Percentiles rank a stretch among this genome's conserved stretches.
These are phyloP conservation scores for Blastobotrys chiropterorum DNA, from an alignment of 805 yeast species.

Conservation along the genomic window DNA sequence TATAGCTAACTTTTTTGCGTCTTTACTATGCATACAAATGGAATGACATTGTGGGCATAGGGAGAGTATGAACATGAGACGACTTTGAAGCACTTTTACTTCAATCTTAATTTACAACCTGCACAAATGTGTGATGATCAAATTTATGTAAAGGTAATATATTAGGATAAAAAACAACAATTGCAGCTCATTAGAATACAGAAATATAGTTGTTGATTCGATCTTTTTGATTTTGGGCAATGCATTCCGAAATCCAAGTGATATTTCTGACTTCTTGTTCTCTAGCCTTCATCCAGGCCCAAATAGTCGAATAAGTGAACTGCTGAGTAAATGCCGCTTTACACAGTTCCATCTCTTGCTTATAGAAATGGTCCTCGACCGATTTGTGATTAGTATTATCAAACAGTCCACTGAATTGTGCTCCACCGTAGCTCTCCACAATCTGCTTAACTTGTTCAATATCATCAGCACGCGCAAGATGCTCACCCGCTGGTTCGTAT, in stretches of 20 bases:
- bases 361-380: conserved; percentile 91
- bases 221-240: conserved; percentile 96
- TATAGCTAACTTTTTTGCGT: too few relatives aligned
- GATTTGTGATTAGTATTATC: conserved; percentile 46
- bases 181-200: conserved; percentile 64
- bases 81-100: too few relatives aligned
- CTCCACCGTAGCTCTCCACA: conserved; percentile 25
- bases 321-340: conserved; percentile 94
- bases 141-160: not conserved
- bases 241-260: conserved; percentile 99
- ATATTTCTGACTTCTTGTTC: conserved; percentile 97
- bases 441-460: conserved; percentile 64
- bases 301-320: conserved; percentile 79
- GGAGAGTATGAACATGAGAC: too few relatives aligned
- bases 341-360: conserved; percentile 86
- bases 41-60: too few relatives aligned
- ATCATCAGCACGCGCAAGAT: conserved; percentile 74
- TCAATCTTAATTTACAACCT: too few relatives aligned
- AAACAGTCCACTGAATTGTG: conserved; percentile 35
- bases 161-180: too few relatives aligned
- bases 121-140: too few relatives aligned
- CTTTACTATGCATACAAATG: too few relatives aligned
- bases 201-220: conserved; percentile 86
- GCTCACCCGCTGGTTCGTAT: conserved; percentile 68
- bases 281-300: conserved; percentile 95